A percentile compares a stretch with the other conserved stretches of the same genome.
Conservation (phyloP, 257 asterid species). For the Capsicum rhomboideum region DNA sequence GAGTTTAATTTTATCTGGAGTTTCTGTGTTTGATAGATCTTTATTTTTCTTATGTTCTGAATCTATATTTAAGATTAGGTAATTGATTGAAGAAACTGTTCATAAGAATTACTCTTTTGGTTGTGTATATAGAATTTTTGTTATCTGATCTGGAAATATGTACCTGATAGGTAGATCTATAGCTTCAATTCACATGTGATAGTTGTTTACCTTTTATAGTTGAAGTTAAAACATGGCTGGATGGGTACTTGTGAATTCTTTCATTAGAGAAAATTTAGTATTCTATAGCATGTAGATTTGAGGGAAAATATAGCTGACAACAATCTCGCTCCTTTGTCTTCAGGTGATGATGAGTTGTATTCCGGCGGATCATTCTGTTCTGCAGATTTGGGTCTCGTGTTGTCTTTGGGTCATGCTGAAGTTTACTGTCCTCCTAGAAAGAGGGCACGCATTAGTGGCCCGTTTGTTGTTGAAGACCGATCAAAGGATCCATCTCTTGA, state of each 20-base stretch:
- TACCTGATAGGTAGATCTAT: neutral
- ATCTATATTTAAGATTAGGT: neutral
- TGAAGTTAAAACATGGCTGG: neutral
- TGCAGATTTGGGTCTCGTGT: constrained; percentile 47
- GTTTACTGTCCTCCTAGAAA: constrained; percentile 68
- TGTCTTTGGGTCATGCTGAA: constrained; percentile 59
- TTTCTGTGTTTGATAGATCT: neutral
- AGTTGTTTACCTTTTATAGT: neutral
- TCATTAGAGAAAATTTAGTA: neutral
- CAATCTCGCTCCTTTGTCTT: neutral
- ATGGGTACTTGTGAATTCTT: neutral
- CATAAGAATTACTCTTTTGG: neutral
- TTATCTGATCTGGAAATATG: neutral
- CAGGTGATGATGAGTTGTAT: constrained; percentile 73
- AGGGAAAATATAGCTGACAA: neutral
- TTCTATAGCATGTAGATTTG: neutral
- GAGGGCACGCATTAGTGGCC: constrained; percentile 50
- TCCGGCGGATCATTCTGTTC: constrained; percentile 36
- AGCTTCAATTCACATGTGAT: neutral
- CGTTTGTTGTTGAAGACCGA: constrained; percentile 24
- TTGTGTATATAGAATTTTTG: neutral
- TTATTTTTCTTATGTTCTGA: neutral
- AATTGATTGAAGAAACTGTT: neutral
- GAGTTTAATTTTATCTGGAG: neutral
- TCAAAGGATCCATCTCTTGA: constrained; percentile 52